phyloP scores from a whole-genome alignment of 2,329 filamentous ascomycete genomes.

The Thelonectria olida region DNA sequence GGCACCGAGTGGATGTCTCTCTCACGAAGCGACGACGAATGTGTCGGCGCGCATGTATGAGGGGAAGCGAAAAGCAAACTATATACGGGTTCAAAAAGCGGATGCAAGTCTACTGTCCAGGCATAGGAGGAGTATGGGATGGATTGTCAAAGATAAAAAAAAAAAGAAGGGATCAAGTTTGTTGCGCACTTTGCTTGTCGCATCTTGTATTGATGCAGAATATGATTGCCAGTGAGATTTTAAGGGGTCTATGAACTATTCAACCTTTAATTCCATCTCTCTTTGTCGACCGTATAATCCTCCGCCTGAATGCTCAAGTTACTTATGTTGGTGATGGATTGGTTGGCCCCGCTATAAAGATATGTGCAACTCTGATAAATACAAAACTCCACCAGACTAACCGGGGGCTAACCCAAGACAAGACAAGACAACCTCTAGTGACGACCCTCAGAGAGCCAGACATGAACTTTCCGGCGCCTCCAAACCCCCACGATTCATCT shows the following conservation, averaged over 20 bases:
- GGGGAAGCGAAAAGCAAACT: slow-evolving; percentile 3
- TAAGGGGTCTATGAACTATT: background rate
- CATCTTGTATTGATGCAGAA: background rate
- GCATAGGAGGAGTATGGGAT: slow-evolving; percentile 8
- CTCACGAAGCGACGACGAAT: background rate
- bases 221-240: background rate
- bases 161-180: background rate
- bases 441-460: slow-evolving; percentile 37
- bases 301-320: background rate
- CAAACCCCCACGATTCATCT: slow-evolving; percentile 38
- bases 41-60: slow-evolving; percentile 5
- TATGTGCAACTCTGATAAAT: slow-evolving; percentile 27
- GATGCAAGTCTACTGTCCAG: background rate
- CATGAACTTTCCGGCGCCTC: slow-evolving; percentile 47
- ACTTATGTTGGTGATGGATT: background rate
- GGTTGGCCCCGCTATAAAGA: slow-evolving; percentile 26
- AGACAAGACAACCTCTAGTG: slow-evolving; percentile 37
- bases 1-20: background rate
- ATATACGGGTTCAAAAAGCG: background rate
- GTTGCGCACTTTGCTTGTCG: background rate
- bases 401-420: slow-evolving; percentile 39
- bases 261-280: background rate
- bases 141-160: background rate
- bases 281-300: too few species aligned
- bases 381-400: slow-evolving; percentile 26